Evolutionary conservation across 441 rosid genomes (phyloP), one percentile per base, ranked within the genome.

Genomic region (Metrosideros polymorpha): DNA sequence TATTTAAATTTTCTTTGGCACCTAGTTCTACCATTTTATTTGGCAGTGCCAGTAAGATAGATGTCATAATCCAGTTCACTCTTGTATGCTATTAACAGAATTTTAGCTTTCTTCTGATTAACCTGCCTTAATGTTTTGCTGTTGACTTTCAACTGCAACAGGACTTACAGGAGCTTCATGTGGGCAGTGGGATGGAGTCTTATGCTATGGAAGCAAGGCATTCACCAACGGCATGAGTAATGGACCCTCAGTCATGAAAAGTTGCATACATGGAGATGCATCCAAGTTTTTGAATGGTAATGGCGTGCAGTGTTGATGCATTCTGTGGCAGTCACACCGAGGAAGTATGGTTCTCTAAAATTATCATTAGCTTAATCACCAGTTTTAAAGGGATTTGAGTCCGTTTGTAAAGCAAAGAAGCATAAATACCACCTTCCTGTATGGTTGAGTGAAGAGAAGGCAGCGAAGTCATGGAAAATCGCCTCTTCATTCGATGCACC

Each of bases 81-180:
- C 29, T 55, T 55, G 61, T 27, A 25, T 56, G 61, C 30, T 27
- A 2, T 56, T 56, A 27, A 29, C 18, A 8, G 30, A 25, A 43
- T 42, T 43, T 19, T 43, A 77, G 30, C 83, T 39, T 35, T 55
- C 47, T 86, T 29, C 63, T 22, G 17, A 83, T 35, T 10, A 83
- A 59, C 29, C 5, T 7, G n/a, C 49, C 35, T 43, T 84, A 27
- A 57, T 59, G 25, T n/a, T n/a, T 29, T 22, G 9, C 49, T 3
- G 1, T 56, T 43, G 49, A 17, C 17, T 22, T 82, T 54, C 76
- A 76, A 9, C 75, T 84, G 51, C 45, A 82, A 84, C 94, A 97
- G 99, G 99, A 82, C 94, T 97, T 25, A 90, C 94, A 59, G 96
- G 96, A 82, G 98, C 99, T 88, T 93, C 99, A 30, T 93, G 95